A percentile compares a stretch with the other conserved stretches of the same genome.
phyloP scores from a whole-genome alignment of 1,284 basidiomycete species.

The Fomes fomentarius region DNA sequence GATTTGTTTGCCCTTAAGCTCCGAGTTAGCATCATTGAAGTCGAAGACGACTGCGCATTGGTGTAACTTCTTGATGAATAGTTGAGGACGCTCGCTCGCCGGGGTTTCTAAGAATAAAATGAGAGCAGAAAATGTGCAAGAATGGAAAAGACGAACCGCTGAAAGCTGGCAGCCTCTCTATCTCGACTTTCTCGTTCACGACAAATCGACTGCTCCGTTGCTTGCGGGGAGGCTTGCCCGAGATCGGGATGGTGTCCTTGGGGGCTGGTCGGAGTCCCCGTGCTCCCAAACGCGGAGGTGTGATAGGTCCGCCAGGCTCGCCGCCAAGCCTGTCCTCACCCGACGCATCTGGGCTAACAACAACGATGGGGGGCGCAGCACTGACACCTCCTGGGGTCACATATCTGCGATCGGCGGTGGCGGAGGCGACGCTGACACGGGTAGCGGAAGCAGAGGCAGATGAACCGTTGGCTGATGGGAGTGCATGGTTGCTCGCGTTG shows the following conservation, averaged over 20 bases:
- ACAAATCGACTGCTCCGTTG: slow-evolving; percentile 96
- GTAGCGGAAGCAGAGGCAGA: slow-evolving; percentile 38
- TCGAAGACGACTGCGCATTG: slow-evolving; percentile 98
- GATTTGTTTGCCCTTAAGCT: slow-evolving; percentile 97
- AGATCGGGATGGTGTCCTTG: slow-evolving; percentile 94
- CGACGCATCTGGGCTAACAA: slow-evolving; percentile 80
- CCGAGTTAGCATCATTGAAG: slow-evolving; percentile 97
- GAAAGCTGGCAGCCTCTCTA: slow-evolving; percentile 95
- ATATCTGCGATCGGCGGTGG: slow-evolving; percentile 57
- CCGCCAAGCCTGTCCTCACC: slow-evolving; percentile 50
- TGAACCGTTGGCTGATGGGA: slow-evolving; percentile 44
- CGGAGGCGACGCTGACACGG: slow-evolving; percentile 45
- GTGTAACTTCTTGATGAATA: slow-evolving; percentile 95
- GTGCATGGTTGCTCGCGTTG: slow-evolving; percentile 47
- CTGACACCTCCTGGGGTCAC: slow-evolving; percentile 47
- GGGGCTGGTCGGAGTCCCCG: slow-evolving; percentile 52
- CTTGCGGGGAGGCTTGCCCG: slow-evolving; percentile 93
- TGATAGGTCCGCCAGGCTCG: slow-evolving; percentile 52
- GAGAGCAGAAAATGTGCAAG: slow-evolving; percentile 5
- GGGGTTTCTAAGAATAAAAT: slow-evolving; percentile 74
- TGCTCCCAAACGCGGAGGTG: slow-evolving; percentile 65
- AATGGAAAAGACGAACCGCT: slow-evolving; percentile 68
- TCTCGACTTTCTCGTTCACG: slow-evolving; percentile 94
- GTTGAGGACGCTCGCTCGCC: slow-evolving; percentile 84
- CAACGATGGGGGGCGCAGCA: slow-evolving; percentile 84